Conservation (phyloP, 2,329 filamentous ascomycete species). For the Tolypocladium amazonense region DNA sequence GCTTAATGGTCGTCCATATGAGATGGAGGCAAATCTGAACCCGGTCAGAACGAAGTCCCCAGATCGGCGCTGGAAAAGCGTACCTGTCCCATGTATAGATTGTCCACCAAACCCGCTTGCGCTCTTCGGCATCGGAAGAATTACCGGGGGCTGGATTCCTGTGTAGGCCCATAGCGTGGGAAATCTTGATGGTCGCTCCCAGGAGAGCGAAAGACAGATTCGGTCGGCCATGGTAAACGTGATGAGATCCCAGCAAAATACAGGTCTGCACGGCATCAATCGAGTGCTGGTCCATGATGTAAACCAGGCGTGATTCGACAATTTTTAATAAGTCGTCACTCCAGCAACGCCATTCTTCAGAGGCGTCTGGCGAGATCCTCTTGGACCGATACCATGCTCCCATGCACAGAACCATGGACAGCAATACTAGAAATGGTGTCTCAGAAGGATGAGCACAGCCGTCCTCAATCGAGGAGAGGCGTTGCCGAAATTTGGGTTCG, state of each 20-base stretch:
- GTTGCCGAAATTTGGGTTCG: constrained; percentile 26
- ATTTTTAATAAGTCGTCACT: constrained; percentile 1
- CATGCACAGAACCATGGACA: constrained; percentile 20
- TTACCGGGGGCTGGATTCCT: constrained; percentile 9
- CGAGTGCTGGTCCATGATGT: constrained; percentile 28
- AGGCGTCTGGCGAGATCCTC: not conserved
- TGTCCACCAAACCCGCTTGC: constrained; percentile 29
- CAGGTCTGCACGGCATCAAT: constrained; percentile 25
- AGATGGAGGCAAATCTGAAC: constrained; percentile 17
- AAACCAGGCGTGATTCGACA: constrained; percentile 22
- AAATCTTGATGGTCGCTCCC: constrained; percentile 22
- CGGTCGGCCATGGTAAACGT: constrained; percentile 29
- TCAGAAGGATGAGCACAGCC: constrained; percentile 21
- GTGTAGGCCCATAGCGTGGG: not conserved
- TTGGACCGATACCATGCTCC: not conserved
- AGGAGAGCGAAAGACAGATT: constrained; percentile 24
- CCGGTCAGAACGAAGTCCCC: not conserved
- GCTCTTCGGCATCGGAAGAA: constrained; percentile 18
- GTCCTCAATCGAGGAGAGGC: constrained; percentile 19
- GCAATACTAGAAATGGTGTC: constrained; percentile 23
- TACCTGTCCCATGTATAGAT: constrained; percentile 30
- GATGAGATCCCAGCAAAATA: constrained; percentile 26
- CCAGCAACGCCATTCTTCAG: not conserved
- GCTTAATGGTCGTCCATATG: constrained; percentile 27
- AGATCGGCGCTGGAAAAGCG: not conserved